Percentiles rank a stretch among this genome's conserved stretches.
These are phyloP conservation scores for Leccinum subgranulosum DNA, from an alignment of 768 basidiomycete species.

Conservation along the genomic window DNA sequence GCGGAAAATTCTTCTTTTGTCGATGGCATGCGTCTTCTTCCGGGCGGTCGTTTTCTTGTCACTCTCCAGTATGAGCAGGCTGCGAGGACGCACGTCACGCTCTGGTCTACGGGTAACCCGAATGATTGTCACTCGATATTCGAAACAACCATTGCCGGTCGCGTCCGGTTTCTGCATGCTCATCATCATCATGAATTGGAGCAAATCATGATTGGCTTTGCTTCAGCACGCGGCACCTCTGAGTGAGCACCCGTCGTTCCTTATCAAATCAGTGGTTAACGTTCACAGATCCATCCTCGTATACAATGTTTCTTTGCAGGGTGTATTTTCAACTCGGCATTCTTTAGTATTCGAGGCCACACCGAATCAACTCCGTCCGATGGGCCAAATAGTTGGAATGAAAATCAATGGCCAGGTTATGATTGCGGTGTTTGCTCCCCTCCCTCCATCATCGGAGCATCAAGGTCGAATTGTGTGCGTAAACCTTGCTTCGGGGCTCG, in stretches of 20 bases:
- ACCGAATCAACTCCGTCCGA: constrained; percentile 8
- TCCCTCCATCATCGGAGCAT: neutral
- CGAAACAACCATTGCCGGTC: constrained; percentile 25
- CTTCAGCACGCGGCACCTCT: constrained; percentile 8
- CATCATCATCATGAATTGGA: constrained; percentile 23
- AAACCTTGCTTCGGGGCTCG: constrained; percentile 14
- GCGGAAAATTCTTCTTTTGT: constrained; percentile 36
- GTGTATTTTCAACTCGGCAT: neutral
- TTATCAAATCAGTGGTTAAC: neutral
- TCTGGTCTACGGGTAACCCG: constrained; percentile 42
- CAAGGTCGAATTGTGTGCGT: constrained; percentile 16
- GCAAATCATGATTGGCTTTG: constrained; percentile 21
- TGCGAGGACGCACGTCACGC: constrained; percentile 38
- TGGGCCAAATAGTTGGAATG: constrained; percentile 19
- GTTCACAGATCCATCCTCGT: constrained; percentile 21
- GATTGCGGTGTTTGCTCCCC: constrained; percentile 11
- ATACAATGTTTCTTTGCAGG: constrained; percentile 20
- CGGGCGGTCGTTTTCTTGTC: constrained; percentile 48
- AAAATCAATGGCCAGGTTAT: constrained; percentile 24
- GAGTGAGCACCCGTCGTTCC: constrained; percentile 15
- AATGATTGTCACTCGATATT: constrained; percentile 26
- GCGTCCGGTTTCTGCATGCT: constrained; percentile 35
- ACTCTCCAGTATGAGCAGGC: constrained; percentile 36
- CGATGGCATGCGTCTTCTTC: constrained; percentile 44
- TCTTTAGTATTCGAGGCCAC: constrained; percentile 18